Evolutionary conservation across 1,284 basidiomycete species (phyloP).

Genomic region (Austroboletus novae-zelandiae): DNA sequence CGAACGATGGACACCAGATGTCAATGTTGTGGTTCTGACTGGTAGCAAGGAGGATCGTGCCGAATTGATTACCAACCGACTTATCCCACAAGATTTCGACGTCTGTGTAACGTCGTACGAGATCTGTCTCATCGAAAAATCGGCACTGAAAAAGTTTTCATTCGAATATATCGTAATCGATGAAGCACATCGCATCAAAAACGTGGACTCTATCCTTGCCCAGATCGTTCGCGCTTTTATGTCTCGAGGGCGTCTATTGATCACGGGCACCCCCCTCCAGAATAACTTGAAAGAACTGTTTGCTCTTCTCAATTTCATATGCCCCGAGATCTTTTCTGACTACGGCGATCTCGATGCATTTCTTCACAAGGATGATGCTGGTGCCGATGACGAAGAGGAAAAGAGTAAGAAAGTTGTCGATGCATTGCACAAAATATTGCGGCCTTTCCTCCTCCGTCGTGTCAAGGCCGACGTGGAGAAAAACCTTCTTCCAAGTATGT

Average conservation of each 20-base stretch:
- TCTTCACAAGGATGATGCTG: conserved; percentile 77
- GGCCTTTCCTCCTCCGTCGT: conserved; percentile 91
- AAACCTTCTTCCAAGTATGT: conserved; percentile 84
- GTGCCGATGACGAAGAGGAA: conserved; percentile 77
- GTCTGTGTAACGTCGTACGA: conserved; percentile 98
- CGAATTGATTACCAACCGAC: conserved; percentile 73
- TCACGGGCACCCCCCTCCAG: conserved; percentile 96
- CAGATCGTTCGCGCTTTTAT: conserved; percentile 95
- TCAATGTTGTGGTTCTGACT: conserved; percentile 80
- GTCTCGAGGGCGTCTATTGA: conserved; percentile 86
- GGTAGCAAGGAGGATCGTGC: conserved; percentile 90
- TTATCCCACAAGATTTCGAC: conserved; percentile 90
- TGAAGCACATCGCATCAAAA: conserved; percentile 99
- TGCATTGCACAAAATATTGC: conserved; percentile 94
- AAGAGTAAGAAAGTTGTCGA: conserved; percentile 93
- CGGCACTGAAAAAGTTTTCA: conserved; percentile 88
- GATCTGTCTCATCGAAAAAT: conserved; percentile 94
- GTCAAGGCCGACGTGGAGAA: conserved; percentile 99
- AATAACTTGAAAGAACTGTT: conserved; percentile 98
- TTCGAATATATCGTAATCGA: conserved; percentile 99
- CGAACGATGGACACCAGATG: conserved; percentile 88
- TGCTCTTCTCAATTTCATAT: conserved; percentile 93
- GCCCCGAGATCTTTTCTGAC: conserved; percentile 79
- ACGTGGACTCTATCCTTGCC: conserved; percentile 93
- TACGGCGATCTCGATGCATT: conserved; percentile 75